A percentile compares a stretch with the other conserved stretches of the same genome.
These are phyloP conservation scores for Xylaria sp. DNA, from an alignment of 2,329 filamentous ascomycete genomes.

Conservation along the genomic window DNA sequence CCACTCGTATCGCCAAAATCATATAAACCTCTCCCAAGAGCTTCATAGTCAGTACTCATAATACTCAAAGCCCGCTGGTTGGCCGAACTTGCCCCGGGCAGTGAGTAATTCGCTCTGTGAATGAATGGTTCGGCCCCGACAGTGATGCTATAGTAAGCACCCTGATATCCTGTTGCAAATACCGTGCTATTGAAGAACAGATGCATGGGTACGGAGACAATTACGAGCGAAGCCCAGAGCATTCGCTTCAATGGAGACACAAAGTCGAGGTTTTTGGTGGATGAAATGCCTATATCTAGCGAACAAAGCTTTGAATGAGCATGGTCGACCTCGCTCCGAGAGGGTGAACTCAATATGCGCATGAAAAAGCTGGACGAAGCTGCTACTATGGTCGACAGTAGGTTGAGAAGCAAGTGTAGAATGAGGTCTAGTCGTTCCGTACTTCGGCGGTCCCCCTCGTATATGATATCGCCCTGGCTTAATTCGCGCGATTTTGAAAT, in stretches of 20 bases:
- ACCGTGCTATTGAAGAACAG: conserved; percentile 3
- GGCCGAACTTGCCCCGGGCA: neutral
- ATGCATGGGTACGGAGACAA: neutral
- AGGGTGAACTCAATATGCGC: neutral
- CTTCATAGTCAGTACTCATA: too few relatives aligned
- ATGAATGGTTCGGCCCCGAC: neutral
- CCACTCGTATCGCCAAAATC: too few relatives aligned
- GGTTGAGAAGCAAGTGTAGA: neutral
- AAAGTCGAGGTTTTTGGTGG: neutral
- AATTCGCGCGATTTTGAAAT: too few relatives aligned
- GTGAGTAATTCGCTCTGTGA: neutral
- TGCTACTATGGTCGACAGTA: neutral
- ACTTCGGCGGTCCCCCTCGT: too few relatives aligned
- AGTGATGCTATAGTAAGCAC: neutral
- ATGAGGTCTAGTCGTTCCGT: too few relatives aligned
- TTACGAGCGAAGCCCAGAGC: neutral
- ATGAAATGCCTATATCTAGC: conserved; percentile 1
- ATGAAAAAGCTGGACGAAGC: conserved; percentile 13
- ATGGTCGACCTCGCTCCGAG: neutral
- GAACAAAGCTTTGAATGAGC: neutral
- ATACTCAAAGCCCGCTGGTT: too few relatives aligned
- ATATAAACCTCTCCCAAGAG: too few relatives aligned
- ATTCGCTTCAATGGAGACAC: neutral
- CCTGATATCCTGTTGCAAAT: neutral
- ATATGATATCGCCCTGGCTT: too few relatives aligned